These are phyloP conservation scores for Incumbomyces delicatus DNA, from an alignment of 2,329 filamentous ascomycete species.

Conservation along the genomic window DNA sequence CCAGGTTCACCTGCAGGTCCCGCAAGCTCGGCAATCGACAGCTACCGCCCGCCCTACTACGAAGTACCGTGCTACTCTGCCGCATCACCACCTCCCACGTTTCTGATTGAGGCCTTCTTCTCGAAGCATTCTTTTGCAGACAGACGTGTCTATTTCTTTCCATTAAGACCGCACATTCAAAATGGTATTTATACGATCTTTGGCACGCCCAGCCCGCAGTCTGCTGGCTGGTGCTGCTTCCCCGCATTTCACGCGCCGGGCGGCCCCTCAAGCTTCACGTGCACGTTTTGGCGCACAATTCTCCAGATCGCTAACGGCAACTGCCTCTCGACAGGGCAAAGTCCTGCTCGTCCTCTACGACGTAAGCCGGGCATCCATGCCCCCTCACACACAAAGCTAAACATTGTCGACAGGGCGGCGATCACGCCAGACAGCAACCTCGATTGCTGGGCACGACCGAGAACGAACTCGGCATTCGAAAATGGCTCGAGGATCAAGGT, in stretches of 20 bases:
- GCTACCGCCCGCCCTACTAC: too few species aligned
- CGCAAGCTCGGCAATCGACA: too few species aligned
- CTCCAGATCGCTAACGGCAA: slow-evolving; percentile 51
- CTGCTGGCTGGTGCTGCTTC: slow-evolving; percentile 23
- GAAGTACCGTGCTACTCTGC: too few species aligned
- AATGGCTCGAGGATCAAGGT: slow-evolving; percentile 91
- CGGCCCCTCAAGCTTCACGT: slow-evolving; percentile 20
- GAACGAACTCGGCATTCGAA: slow-evolving; percentile 93
- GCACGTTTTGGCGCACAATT: slow-evolving; percentile 9
- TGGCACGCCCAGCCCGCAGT: slow-evolving; percentile 42
- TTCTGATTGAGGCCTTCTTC: too few species aligned
- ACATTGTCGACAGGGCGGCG: slow-evolving; percentile 47
- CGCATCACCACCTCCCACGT: too few species aligned
- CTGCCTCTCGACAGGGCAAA: slow-evolving; percentile 74
- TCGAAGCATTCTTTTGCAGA: too few species aligned
- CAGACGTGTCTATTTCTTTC: slow-evolving; percentile 3
- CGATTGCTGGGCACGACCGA: slow-evolving; percentile 87
- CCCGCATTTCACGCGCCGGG: slow-evolving; percentile 37
- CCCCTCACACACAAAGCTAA: slow-evolving; percentile 72
- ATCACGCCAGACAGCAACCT: slow-evolving; percentile 83
- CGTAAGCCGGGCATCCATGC: slow-evolving; percentile 40
- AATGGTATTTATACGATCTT: slow-evolving; percentile 53
- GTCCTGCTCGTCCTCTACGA: slow-evolving; percentile 92
- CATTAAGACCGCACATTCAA: slow-evolving; percentile 26
- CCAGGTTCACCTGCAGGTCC: too few species aligned